These are phyloP conservation scores for Botrytis fragariae DNA, from an alignment of 2,329 filamentous ascomycete genomes.

Conservation along the genomic window DNA sequence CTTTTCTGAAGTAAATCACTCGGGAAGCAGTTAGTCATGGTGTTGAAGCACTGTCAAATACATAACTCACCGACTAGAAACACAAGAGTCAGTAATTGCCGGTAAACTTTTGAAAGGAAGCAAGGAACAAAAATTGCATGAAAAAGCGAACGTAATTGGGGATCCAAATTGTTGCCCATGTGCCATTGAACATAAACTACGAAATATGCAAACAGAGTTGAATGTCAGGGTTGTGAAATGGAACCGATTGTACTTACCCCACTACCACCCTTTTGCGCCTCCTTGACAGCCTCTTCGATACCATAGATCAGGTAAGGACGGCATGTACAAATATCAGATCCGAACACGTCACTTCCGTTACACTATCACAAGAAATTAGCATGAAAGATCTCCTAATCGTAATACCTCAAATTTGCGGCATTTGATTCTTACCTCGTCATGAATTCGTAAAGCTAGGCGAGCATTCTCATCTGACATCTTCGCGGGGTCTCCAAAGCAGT, in stretches of 20 bases:
- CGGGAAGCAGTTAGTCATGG: slow-evolving; percentile 2
- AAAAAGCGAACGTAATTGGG: slow-evolving; percentile 57
- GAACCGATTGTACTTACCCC: slow-evolving; percentile 22
- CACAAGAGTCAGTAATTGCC: slow-evolving; percentile 7
- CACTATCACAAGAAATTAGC: slow-evolving; percentile 51
- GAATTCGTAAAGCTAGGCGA: slow-evolving; percentile 79
- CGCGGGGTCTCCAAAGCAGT: slow-evolving; percentile 92
- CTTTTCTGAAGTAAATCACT: slow-evolving; percentile 98
- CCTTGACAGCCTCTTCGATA: slow-evolving; percentile 95
- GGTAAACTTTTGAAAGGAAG: background rate
- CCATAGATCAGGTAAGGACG: slow-evolving; percentile 94
- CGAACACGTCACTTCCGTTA: slow-evolving; percentile 96
- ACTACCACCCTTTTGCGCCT: slow-evolving; percentile 66
- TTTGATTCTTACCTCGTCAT: slow-evolving; percentile 50
- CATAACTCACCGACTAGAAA: slow-evolving; percentile 16
- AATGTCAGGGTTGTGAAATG: background rate
- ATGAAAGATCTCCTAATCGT: slow-evolving; percentile 18
- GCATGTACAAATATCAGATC: slow-evolving; percentile 97
- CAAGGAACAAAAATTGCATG: slow-evolving; percentile 55
- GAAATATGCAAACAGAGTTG: slow-evolving; percentile 2
- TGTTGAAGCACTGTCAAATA: background rate
- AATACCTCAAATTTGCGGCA: slow-evolving; percentile 14
- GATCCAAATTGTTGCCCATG: background rate
- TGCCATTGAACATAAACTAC: slow-evolving; percentile 3
- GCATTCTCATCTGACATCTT: slow-evolving; percentile 88